A percentile compares a stretch with the other conserved stretches of the same genome.
These are phyloP conservation scores for Candida jianshihensis DNA, from an alignment of 805 yeast species.

Conservation along the genomic window DNA sequence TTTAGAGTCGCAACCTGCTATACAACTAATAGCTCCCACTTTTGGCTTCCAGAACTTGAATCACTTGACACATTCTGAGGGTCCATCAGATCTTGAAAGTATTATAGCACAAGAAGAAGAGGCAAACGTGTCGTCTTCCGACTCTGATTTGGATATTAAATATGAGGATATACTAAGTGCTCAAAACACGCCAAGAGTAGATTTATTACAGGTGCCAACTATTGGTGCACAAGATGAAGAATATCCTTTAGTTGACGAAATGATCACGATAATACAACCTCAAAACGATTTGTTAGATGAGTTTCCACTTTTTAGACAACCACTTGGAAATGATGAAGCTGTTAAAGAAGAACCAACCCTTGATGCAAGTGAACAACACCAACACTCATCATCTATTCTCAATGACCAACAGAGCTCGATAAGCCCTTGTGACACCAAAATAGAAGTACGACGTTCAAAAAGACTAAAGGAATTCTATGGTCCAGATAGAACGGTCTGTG, in stretches of 20 bases:
- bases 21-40: no score
- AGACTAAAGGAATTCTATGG: slow-evolving; percentile 8
- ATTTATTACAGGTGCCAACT: background rate
- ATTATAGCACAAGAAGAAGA: background rate
- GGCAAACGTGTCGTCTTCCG: background rate
- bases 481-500: slow-evolving; percentile 6
- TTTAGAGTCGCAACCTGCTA: no score
- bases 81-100: no score
- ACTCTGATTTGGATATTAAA: background rate
- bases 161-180: background rate
- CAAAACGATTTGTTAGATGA: background rate
- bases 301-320: background rate
- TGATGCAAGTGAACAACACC: slow-evolving; percentile 11
- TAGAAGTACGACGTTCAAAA: slow-evolving; percentile 17
- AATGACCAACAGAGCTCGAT: no score
- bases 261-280: background rate
- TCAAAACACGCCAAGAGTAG: no score
- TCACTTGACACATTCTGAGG: no score
- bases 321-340: background rate
- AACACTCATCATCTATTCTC: no score
- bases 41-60: no score
- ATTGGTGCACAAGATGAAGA: background rate
- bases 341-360: slow-evolving; percentile 4
- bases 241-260: background rate
- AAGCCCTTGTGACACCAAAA: no score